Base-by-base conservation (phyloP, 306 rosid species). In the Echinosophora koreensis region DNA sequence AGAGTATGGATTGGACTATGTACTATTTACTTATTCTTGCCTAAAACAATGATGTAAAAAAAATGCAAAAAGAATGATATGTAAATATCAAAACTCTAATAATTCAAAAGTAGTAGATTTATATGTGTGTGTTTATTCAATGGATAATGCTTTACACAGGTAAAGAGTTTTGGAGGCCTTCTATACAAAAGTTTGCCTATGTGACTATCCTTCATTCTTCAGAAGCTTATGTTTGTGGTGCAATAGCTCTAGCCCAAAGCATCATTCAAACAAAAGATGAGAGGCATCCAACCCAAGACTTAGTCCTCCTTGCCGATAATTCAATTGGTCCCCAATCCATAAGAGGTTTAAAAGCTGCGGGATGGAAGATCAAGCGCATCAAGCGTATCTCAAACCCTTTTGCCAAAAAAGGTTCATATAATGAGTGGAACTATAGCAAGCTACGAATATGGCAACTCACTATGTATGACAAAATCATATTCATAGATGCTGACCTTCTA, bases 401-500 rank as follows among this genome's bases (percentile, higher is more conserved):
- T 34, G 84, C 98, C 18, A 3, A 69, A 64, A 86, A 74, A 15
- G 80, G 32, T 4, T 46, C 98, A 0, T 92, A 94, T 60, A 94
- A 94, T 67, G 79, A 84, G 22, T 92, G 97, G 97, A 92, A 94
- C 83, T 92, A 94, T 66, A 94, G 95, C 86, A 94, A 94, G 81
- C 91, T 94, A 2, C 79, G 93, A 0, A 37, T 88, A 2, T 95
- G 97, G 97, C 85, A 92, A 55, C 90, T 90, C 39, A 81, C 77
- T 0, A 4, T 27, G 14, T 95, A 90, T 47, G 83, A 85, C n/a
- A 92, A 86, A 68, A 8, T 95, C 49, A 87, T 95, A 11, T 92
- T 90, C 88, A 71, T 95, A 0, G 98, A 95, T 41, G 83, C 98
- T 0, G 98, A 92, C 13, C 73, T 92, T 3, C 6, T 92, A 0